Conservation (phyloP, 2,329 filamentous ascomycete species). For the Ophiostoma quercus region DNA sequence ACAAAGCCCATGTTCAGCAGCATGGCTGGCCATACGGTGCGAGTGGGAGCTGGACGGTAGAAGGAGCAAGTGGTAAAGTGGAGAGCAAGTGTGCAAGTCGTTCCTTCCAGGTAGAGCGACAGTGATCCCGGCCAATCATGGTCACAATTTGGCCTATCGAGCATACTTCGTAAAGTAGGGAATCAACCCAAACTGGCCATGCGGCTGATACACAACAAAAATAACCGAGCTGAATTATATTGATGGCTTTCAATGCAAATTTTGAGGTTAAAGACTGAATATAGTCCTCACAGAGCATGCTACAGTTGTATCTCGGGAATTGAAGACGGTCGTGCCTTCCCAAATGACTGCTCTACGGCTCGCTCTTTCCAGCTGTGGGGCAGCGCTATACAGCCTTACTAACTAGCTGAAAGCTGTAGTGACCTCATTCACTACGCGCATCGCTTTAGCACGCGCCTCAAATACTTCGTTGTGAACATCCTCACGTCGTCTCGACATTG, state of each 20-base stretch:
- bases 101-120: neutral
- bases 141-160: neutral
- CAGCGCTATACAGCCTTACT: neutral
- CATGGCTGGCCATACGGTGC: neutral
- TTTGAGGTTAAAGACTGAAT: neutral
- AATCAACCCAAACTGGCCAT: neutral
- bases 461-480: neutral
- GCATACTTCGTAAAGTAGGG: neutral
- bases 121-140: neutral
- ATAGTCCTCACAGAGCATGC: too few species aligned
- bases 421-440: slow-evolving; percentile 13
- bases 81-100: neutral
- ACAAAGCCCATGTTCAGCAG: neutral
- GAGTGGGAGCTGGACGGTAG: neutral
- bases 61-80: neutral
- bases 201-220: neutral
- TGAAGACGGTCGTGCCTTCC: neutral
- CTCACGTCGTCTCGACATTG: neutral
- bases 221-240: neutral
- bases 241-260: too few species aligned
- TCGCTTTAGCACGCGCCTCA: neutral
- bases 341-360: neutral
- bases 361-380: neutral
- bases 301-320: too few species aligned
- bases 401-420: slow-evolving; percentile 3